Evolutionary conservation across 1,284 basidiomycete species (phyloP), one percentile per base, ranked within the genome.

Genomic region (Ceratobasidium sp.): DNA sequence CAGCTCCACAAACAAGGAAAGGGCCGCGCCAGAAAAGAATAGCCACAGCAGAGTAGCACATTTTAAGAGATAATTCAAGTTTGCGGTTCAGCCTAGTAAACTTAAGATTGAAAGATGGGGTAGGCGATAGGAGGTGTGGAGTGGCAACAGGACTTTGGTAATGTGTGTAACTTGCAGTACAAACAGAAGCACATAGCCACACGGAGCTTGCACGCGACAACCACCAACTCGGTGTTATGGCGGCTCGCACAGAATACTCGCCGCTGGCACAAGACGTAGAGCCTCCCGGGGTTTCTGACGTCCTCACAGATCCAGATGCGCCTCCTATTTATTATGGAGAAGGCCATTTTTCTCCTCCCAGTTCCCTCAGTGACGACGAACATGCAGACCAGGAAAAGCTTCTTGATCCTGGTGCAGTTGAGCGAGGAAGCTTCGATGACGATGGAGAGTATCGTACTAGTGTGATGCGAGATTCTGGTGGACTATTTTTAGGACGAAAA

Each of bases 291-390:
- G 38, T 35, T 21, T 49, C 63, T n/a, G 63, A 67, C 50, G 63
- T 54, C 14, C 38, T 67, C 3, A 23, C 63, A 16, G 63, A 67
- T 43, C 16, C 30, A 9, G 49, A 67, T 16, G 63, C 50, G 75
- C 87, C 87, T 7, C 79, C 81, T 16, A 82, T 84, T 3, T 91
- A 91, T 81, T 91, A 91, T 76, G 88, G 85, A 32, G 90, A 91
- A 28, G 90, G 90, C 0, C 84, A 87, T 0, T 92, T 91, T 76
- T 88, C 91, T 76, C 85, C 89, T 43, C 89, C 90, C 7, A 90
- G 87, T 77, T 91, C 89, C 16, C 87, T 89, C 52, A 89, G 90
- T 28, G 90, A 89, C 71, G 86, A 87, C 23, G 87, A 87, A 28
- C 50, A 73, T 46, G 76, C 64, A 9, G 69, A 38, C 16, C 70